Base-by-base conservation (phyloP, 257 asterid species). In the Linaria vulgaris region DNA sequence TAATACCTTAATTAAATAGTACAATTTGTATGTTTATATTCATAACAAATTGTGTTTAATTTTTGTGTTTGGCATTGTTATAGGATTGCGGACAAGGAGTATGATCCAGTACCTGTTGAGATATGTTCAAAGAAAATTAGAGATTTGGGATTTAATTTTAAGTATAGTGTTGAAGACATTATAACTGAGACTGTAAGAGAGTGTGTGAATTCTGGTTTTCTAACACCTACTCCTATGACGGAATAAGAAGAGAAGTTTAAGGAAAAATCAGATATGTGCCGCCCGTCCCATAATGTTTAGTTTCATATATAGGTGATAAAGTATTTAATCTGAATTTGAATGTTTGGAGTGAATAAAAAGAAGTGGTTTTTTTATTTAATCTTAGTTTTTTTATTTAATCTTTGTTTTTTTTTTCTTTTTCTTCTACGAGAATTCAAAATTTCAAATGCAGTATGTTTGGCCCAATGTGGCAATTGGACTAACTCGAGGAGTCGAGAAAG, bases 101-200 rank as follows among this genome's bases (percentile, higher is more conserved):
- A 58, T 27, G 74, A 79, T 50, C 67, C 75, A 1, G 59, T 68
- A 58, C 96, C 92, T 5, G 57, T 69, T 43, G 76, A 62, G 71
- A 86, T 88, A 44, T 88, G 89, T 31, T 86, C 96, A 1, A 81
- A 76, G 67, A 91, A 83, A 81, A 78, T 88, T n/a, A 74, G 70
- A 71, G 87, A 73, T 9, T 45, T 83, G 51, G 98, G 98, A 27
- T 91, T 83, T 78, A 60, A 61, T 63, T 88, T 69, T 78, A 73
- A 83, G 57, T 76, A 78, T 64, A 70, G 79, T n/a, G 61, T 81
- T 62, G 45, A 58, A 24, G 95, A 88, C 21, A 78, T 88, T 37
- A 69, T 91, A n/a, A 76, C 47, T 58, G 74, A 83, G 21, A 75
- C 83, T 51, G 59, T 86, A n/a, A 70, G 45, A 24, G 67, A 38